Evolutionary conservation across 148 eudicot genomes (phyloP).

Genomic region (Silene uniflora): DNA sequence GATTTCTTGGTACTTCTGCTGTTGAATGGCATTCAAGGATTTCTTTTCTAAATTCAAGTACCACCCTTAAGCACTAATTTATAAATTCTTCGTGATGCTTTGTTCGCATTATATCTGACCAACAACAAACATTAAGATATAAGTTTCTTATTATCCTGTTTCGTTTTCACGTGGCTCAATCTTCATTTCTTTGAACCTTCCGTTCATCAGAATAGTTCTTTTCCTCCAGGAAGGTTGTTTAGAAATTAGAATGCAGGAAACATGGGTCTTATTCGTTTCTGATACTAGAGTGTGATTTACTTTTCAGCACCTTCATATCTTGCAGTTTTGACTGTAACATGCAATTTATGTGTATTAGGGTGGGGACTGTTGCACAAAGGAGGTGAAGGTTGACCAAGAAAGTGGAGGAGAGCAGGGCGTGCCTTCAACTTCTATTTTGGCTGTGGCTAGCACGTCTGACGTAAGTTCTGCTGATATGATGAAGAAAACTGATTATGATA

Average conservation of each 20-base stretch:
- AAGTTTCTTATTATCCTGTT: not conserved
- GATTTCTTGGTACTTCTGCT: not conserved
- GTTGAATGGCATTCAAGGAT: no score
- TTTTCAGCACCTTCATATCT: slow-evolving; percentile 16
- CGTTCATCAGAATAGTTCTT: not conserved
- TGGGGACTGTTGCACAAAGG: slow-evolving; percentile 56
- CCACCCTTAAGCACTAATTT: no score
- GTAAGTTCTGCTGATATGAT: slow-evolving; percentile 23
- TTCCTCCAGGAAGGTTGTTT: not conserved
- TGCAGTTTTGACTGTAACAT: slow-evolving; percentile 16
- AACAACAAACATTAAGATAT: not conserved
- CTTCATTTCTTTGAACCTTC: not conserved
- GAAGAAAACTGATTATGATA: slow-evolving; percentile 42
- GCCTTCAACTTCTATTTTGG: slow-evolving; percentile 39
- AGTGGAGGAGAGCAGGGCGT: slow-evolving; percentile 30
- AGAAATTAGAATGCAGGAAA: not conserved
- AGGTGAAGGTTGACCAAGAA: slow-evolving; percentile 52
- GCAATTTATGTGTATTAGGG: slow-evolving; percentile 39
- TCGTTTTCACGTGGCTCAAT: not conserved
- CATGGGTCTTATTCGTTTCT: slow-evolving; percentile 6
- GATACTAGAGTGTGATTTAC: slow-evolving; percentile 12
- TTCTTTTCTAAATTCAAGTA: no score
- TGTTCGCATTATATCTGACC: no score
- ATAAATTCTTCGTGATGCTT: no score
- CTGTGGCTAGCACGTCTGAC: slow-evolving; percentile 46